These are phyloP conservation scores for Sporobolomyces pararoseus DNA, from an alignment of 768 basidiomycete genomes.

Conservation along the genomic window DNA sequence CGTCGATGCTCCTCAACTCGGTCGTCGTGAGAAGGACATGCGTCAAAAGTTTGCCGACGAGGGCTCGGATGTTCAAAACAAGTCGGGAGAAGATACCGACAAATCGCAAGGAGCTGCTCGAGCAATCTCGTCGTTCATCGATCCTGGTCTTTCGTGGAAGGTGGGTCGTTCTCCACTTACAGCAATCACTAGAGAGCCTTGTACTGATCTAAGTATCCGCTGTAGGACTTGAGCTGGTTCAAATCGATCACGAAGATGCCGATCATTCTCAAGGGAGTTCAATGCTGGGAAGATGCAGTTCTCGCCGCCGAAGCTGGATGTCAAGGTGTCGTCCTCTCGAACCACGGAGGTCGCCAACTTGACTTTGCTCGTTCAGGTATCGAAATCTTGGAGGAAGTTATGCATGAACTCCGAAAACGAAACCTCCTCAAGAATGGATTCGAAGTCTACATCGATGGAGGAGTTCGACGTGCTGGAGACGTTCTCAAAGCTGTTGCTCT, in stretches of 20 bases:
- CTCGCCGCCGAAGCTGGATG: slow-evolving; percentile 73
- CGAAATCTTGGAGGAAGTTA: slow-evolving; percentile 84
- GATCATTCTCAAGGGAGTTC: slow-evolving; percentile 82
- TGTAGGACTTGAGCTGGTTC: slow-evolving; percentile 65
- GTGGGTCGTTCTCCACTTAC: background rate
- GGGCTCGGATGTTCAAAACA: slow-evolving; percentile 55
- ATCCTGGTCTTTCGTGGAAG: slow-evolving; percentile 80
- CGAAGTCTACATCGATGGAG: slow-evolving; percentile 76
- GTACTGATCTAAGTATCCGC: too few relatives aligned
- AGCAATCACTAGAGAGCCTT: too few relatives aligned
- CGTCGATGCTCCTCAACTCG: slow-evolving; percentile 94
- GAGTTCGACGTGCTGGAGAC: slow-evolving; percentile 83
- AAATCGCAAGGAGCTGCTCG: slow-evolving; percentile 86
- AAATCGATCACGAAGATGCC: slow-evolving; percentile 80
- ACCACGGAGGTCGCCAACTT: slow-evolving; percentile 58
- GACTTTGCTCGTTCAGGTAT: slow-evolving; percentile 81
- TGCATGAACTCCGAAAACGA: slow-evolving; percentile 63
- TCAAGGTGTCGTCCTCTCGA: slow-evolving; percentile 76
- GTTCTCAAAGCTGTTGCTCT: slow-evolving; percentile 82
- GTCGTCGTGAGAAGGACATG: slow-evolving; percentile 71
- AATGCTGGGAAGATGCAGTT: slow-evolving; percentile 83
- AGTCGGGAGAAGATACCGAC: slow-evolving; percentile 59
- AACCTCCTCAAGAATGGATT: slow-evolving; percentile 65
- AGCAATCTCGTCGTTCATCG: slow-evolving; percentile 95
- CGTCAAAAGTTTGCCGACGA: slow-evolving; percentile 83